These are phyloP conservation scores for Tritrichomonas foetus DNA, from an alignment of 208 protist genomes.

Conservation along the genomic window DNA sequence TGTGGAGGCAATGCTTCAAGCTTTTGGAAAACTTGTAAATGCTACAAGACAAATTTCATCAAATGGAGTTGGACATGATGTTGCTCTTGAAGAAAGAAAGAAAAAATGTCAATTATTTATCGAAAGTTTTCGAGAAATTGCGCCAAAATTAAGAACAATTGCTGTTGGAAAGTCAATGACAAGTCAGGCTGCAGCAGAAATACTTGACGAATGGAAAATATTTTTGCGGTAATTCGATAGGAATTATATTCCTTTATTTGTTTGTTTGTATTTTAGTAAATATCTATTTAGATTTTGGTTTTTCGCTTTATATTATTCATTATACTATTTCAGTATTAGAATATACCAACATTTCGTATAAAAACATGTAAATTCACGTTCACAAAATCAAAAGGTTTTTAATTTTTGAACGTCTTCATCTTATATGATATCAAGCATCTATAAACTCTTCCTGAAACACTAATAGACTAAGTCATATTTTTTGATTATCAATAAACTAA, in stretches of 20 bases:
- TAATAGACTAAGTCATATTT: no score
- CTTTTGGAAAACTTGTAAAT: background rate
- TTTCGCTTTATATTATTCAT: no score
- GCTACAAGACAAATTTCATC: background rate
- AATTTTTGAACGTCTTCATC: no score
- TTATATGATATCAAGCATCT: no score
- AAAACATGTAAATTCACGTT: no score
- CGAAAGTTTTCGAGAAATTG: background rate
- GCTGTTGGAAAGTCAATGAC: background rate
- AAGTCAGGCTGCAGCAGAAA: background rate
- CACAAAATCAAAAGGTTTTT: no score
- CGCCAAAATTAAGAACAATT: background rate
- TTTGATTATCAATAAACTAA: no score
- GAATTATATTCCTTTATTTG: background rate
- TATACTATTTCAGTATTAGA: no score
- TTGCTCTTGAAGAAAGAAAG: background rate
- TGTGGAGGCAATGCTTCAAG: slow-evolving; percentile 8
- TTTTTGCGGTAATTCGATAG: background rate
- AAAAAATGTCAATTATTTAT: background rate
- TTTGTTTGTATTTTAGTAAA: slow-evolving; percentile 10
- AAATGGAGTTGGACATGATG: background rate
- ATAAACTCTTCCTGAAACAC: no score
- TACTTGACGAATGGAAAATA: slow-evolving; percentile 12
- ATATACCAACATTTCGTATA: no score
- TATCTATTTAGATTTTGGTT: no score